Base-by-base conservation (phyloP, 306 rosid genomes). In the Herpetospermum pedunculosum region DNA sequence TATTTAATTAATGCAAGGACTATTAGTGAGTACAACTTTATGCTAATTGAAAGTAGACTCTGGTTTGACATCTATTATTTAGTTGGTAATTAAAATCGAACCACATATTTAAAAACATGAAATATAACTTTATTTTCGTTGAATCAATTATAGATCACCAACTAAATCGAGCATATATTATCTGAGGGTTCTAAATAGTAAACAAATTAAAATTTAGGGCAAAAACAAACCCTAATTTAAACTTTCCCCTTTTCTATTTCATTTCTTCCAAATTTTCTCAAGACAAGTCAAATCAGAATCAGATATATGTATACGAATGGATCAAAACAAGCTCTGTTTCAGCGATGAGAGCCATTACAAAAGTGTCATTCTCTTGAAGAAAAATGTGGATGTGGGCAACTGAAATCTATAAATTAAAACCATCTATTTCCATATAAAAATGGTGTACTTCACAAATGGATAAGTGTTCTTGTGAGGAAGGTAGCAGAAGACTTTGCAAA, bases 401-500 rank as follows among this genome's bases (percentile, higher is more conserved):
- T 16, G 25, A 44, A 69, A 43, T 21, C 74, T 41, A 43, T 41
- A 41, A 67, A 53, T 8, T 53, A 53, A 50, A 21, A 50, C 23
- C 23, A 50, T 6, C 19, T 2, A 6, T 2, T 14, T 58, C 38
- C 6, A 18, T 58, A 58, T 29, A n/a, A 58, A 3, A 15, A 58
- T 32, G 43, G 18, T 26, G 2, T 32, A 2, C 10, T 34, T 5
- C 13, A 8, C 35, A 18, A 11, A 72, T 41, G 44, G 79, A 65
- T 59, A 73, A 48, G 59, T 21, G 32, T 52, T 3, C 13, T 19
- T n/a, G 54, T 21, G 32, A 26, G 69, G 8, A 73, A 44, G 11
- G 1, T 3, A 14, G 21, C 49, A n/a, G n/a, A n/a, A n/a, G n/a
- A 21, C 3, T 50, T 55, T 46, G 69, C 43, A 41, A 75, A 90